phyloP scores from a whole-genome alignment of 1,139 yeast genomes.

The Blastobotrys ciferrii region DNA sequence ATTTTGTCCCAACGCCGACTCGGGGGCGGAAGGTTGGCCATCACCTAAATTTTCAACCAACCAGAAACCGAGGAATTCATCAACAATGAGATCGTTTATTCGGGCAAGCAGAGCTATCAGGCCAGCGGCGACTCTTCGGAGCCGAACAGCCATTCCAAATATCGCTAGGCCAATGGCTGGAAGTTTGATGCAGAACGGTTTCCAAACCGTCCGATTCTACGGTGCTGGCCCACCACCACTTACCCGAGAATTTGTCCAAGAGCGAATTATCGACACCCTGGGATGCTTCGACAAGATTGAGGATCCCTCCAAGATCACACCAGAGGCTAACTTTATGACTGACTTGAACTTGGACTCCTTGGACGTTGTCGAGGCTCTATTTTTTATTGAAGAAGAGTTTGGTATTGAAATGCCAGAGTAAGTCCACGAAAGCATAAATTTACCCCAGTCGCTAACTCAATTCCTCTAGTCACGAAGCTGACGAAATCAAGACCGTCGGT shows the following conservation, averaged over 20 bases:
- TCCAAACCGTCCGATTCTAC: conserved; percentile 27
- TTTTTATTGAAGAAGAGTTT: conserved; percentile 78
- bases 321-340: conserved; percentile 59
- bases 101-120: conserved; percentile 3
- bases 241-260: conserved; percentile 50
- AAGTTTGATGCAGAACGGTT: conserved; percentile 3
- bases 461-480: conserved; percentile 60
- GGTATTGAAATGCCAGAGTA: conserved; percentile 72
- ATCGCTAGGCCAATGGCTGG: conserved; percentile 1
- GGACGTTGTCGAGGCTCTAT: conserved; percentile 84
- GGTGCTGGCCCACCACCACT: conserved; percentile 39
- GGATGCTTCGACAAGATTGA: conserved; percentile 80
- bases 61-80: conserved; percentile 13
- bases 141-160: not conserved
- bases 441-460: conserved; percentile 1
- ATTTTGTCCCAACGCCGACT: conserved; percentile 3
- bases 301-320: conserved; percentile 46
- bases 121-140: conserved; percentile 1
- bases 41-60: conserved; percentile 11
- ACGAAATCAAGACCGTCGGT: conserved; percentile 78
- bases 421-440: conserved; percentile 16
- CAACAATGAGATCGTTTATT: conserved; percentile 7
- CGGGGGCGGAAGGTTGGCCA: not conserved
- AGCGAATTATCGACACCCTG: conserved; percentile 71
- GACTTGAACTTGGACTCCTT: conserved; percentile 85